Base-by-base conservation (phyloP, 2,329 filamentous ascomycete species). In the Fusarium sp. region DNA sequence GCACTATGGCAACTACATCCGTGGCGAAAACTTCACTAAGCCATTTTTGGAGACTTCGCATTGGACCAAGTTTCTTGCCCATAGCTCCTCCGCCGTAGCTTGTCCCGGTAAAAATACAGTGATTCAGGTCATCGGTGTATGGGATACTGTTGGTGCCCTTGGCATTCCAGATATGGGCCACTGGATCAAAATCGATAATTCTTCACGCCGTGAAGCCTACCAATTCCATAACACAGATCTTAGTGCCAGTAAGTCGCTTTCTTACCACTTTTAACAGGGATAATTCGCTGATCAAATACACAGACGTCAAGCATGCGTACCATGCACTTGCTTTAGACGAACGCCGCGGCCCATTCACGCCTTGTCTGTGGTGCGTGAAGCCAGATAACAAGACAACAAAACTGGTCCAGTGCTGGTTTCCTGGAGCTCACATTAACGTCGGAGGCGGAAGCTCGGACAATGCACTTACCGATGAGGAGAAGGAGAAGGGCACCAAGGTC, bases 281-380 rank as follows among this genome's bases (percentile, higher is more conserved):
- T 29, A 5, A 29, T 29, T 29, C 27, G 27, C 27, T 29, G 11
- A 29, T 31, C 9, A 14, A 31, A 14, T 31, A 17, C 13, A 5
- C 10, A 58, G 47, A 58, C 15, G 54, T 58, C 4, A 58, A 58
- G 15, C 47, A 58, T 53, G 54, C 54, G 10, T 58, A 58, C 47
- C 54, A 58, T 33, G 54, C 54, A 1, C 54, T 58, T 3, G 47
- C 54, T 11, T 6, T 58, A 4, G 54, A 58, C 6, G 54, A 58
- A 45, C 47, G 33, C 9, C 54, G 54, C 14, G 47, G 54, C 6
- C 54, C 54, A 4, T 58, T 58, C 13, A 20, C 54, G 13, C 54
- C 54, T 7, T 58, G 54, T 11, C 20, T 58, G 1, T 57, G 51
- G 58, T 42, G 37, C 27, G 51, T 57, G 6, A 43, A 60, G 17